Base-by-base conservation (phyloP, 306 rosid species). In the Trifolium pratense region DNA sequence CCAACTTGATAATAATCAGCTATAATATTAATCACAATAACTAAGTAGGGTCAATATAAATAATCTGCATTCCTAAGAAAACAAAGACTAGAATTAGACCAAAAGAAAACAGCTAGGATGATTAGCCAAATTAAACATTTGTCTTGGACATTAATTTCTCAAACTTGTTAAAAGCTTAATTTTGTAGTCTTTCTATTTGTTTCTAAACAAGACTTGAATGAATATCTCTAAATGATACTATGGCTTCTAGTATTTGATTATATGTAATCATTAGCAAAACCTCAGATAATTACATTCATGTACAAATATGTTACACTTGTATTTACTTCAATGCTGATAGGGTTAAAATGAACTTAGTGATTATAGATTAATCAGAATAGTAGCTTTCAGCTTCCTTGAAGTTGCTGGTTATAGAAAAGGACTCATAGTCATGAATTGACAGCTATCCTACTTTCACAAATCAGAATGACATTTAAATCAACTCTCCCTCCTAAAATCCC, bases 341-440 rank as follows among this genome's bases (percentile, higher is more conserved):
- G 32, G 65, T 66, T 49, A 46, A 58, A 48, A 57, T 72, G 52
- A 53, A 73, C 73, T 12, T 43, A 80, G 7, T 43, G 39, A 64
- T 63, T 70, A 66, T 37, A 45, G 16, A 79, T 72, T 18, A 15
- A 23, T 52, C 31, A 74, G 13, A 31, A 80, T 77, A 45, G 23
- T 51, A 29, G 3, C 29, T 65, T 80, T 80, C 85, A 21, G 71
- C 71, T 75, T 84, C 79, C 26, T 60, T 78, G 11, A 81, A 43
- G 56, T 23, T 59, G 13, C 55, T 66, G 68, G 74, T 65, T 17
- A 78, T 59, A 10, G 76, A 62, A 7, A 57, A 4, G 7, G 74
- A 57, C 10, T 74, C 78, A 32, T 7, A 57, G 7, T 74, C 78
- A 32, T 7, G 3, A 69, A 53, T 74, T 56, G 62, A 60, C 56